Evolutionary conservation across 2,329 filamentous ascomycete genomes (phyloP).

Genomic region (Tolypocladium tropicale): DNA sequence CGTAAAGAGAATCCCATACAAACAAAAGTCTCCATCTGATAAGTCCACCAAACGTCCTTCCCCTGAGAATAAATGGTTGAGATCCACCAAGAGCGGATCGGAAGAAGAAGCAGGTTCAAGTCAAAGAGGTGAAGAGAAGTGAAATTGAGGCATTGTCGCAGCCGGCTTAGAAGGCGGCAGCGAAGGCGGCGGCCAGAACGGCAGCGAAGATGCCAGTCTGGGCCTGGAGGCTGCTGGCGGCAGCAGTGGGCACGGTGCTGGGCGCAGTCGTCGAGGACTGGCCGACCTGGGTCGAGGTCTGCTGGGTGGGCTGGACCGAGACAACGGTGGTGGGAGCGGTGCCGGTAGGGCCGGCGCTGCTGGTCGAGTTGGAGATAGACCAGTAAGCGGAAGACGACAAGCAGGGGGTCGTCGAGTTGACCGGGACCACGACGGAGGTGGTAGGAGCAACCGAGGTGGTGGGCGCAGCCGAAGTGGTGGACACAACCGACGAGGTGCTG

Average conservation of each 20-base stretch:
- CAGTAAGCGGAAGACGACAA: slow-evolving; percentile 14
- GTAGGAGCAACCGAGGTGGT: not conserved
- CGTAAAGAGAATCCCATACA: slow-evolving; percentile 1
- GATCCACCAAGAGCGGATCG: not conserved
- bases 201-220: slow-evolving; percentile 29
- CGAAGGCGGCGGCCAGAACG: slow-evolving; percentile 24
- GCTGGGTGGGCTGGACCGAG: slow-evolving; percentile 9
- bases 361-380: slow-evolving; percentile 23
- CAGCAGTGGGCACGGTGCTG: slow-evolving; percentile 13
- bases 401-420: slow-evolving; percentile 4
- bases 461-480: slow-evolving; percentile 16
- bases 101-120: not conserved
- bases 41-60: slow-evolving; percentile 18
- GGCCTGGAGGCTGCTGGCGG: slow-evolving; percentile 24
- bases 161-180: slow-evolving; percentile 23
- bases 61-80: slow-evolving; percentile 8
- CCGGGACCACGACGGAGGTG: slow-evolving; percentile 1
- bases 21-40: slow-evolving; percentile 1
- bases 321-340: slow-evolving; percentile 14
- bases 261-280: slow-evolving; percentile 10
- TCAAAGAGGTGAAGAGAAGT: not conserved
- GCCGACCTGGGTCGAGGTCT: slow-evolving; percentile 8
- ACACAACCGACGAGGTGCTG: slow-evolving; percentile 12
- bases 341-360: slow-evolving; percentile 11
- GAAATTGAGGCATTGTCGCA: not conserved